Base-by-base conservation (phyloP, 2,329 filamentous ascomycete genomes). In the Penicillium sp. region DNA sequence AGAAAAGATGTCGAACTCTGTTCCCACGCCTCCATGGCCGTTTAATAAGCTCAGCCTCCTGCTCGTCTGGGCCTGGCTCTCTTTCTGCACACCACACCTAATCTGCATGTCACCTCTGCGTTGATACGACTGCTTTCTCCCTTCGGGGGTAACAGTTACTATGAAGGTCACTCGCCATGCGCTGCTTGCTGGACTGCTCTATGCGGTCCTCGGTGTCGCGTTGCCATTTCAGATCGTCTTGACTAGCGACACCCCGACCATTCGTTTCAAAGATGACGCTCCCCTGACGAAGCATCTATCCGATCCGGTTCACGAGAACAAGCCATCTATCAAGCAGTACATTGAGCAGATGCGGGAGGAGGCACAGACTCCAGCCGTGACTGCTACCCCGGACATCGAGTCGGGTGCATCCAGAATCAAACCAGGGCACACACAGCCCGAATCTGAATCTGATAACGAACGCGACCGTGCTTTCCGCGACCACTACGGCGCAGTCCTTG, bases 281-380 rank as follows among this genome's bases (percentile, higher is more conserved):
- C n/a, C 8, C 4, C 35, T 26, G 2, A 19, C 26, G 14, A 25
- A 11, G 26, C 43, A 8, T 19, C 33, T 35, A 6, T 16, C 33
- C 11, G 51, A 37, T 5, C n/a, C 38, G 13, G n/a, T 26, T 2
- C 38, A 42, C 26, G n/a, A 26, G 13, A 13, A 11, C 2, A 52
- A 38, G 35, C 58, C 59, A 10, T 55, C 35, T 4, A 55, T 64
- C 52, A 55, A 51, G 37, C 37, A 64, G n/a, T 64, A 64, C 33
- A 45, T 57, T 11, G 48, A 58, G 25, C 56, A 52, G 10, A 22
- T 52, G 6, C 58, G 58, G 19, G 38, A 46, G 16, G 26, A 28
- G 30, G 45, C 52, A 38, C 26, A 49, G 26, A 13, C 48, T 7
- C 14, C 28, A 2, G n/a, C 2, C 30, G n/a, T 19, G 1, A 22